These are phyloP conservation scores for Pouteria glomerata DNA, from an alignment of 148 eudicot genomes.

Conservation along the genomic window DNA sequence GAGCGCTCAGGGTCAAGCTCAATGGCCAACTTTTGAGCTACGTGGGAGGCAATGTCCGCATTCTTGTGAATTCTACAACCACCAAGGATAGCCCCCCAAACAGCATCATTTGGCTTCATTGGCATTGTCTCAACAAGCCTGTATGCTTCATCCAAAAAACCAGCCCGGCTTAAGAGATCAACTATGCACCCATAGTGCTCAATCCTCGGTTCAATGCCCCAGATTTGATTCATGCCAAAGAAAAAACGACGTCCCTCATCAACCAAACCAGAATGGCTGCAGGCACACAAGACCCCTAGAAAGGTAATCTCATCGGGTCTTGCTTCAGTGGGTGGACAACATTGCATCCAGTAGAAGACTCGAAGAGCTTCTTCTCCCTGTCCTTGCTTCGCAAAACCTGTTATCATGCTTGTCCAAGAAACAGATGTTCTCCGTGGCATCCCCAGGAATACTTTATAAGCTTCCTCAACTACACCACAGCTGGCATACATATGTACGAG, in stretches of 20 bases:
- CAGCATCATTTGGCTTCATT: constrained; percentile 48
- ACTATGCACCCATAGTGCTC: constrained; percentile 73
- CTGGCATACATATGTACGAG: constrained; percentile 68
- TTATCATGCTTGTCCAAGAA: constrained; percentile 75
- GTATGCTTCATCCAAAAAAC: constrained; percentile 47
- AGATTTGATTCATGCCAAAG: constrained; percentile 33
- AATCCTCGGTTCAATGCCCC: constrained; percentile 45
- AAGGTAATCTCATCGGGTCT: constrained; percentile 59
- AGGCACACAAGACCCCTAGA: constrained; percentile 57
- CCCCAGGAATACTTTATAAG: constrained; percentile 34
- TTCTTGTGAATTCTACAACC: constrained; percentile 60
- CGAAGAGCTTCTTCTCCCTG: constrained; percentile 47
- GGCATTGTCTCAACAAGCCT: constrained; percentile 45
- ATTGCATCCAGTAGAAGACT: constrained; percentile 44
- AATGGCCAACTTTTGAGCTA: constrained; percentile 29
- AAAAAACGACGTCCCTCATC: constrained; percentile 40
- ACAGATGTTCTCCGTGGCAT: constrained; percentile 42
- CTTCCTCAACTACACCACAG: constrained; percentile 56
- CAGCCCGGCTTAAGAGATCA: constrained; percentile 62
- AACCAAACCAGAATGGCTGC: constrained; percentile 61
- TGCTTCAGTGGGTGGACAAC: constrained; percentile 9
- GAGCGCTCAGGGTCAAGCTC: constrained; percentile 38
- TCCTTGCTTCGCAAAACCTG: constrained; percentile 65
- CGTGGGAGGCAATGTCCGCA: constrained; percentile 36
- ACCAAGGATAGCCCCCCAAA: constrained; percentile 68